Percentiles rank a stretch among this genome's conserved stretches.
Conservation (phyloP, 2,329 filamentous ascomycete genomes). For the Clonostachys byssicola region DNA sequence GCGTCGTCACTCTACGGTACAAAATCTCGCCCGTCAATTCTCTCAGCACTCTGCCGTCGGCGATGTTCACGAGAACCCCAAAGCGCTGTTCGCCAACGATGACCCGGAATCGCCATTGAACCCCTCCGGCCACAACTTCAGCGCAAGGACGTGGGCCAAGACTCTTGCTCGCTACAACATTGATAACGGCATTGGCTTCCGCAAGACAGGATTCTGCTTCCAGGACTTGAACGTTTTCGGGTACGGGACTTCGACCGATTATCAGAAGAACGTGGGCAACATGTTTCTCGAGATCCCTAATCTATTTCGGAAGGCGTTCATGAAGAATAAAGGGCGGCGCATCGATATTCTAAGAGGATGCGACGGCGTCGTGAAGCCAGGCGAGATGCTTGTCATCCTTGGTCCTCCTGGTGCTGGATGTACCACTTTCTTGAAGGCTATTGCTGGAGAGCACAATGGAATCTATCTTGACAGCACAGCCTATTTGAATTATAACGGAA, state of each 20-base stretch:
- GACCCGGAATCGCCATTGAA: constrained; percentile 45
- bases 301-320: constrained; percentile 44
- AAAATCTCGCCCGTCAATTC: constrained; percentile 44
- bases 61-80: background rate
- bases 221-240: constrained; percentile 37
- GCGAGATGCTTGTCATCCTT: constrained; percentile 53
- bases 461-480: constrained; percentile 54
- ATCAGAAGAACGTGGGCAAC: constrained; percentile 36
- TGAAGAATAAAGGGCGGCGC: constrained; percentile 21
- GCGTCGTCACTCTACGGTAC: constrained; percentile 41
- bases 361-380: constrained; percentile 47
- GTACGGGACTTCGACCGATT: constrained; percentile 32
- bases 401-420: constrained; percentile 52
- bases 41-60: constrained; percentile 14
- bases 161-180: constrained; percentile 47
- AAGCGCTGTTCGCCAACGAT: constrained; percentile 1
- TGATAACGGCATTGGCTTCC: constrained; percentile 49
- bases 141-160: constrained; percentile 54
- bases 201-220: constrained; percentile 57
- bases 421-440: constrained; percentile 59
- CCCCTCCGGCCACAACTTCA: constrained; percentile 48
- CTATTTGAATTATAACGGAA: constrained; percentile 60
- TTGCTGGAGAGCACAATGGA: constrained; percentile 58
- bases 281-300: constrained; percentile 11
- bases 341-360: constrained; percentile 45